phyloP scores from a whole-genome alignment of 495 filamentous ascomycete genomes.

The Rhypophila decipiens region DNA sequence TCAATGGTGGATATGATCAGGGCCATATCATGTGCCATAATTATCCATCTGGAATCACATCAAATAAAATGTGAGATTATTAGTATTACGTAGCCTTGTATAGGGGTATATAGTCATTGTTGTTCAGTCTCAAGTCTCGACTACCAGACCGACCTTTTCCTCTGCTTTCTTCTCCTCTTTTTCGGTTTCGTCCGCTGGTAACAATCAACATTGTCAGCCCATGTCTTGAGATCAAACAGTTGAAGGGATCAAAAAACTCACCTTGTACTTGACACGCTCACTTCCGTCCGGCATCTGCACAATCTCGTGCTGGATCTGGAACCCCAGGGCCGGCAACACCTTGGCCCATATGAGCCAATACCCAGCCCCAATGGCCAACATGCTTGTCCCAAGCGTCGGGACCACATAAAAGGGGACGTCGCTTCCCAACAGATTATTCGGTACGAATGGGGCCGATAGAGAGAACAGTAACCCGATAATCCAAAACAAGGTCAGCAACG shows the following conservation, averaged over 20 bases:
- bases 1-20: too few species aligned
- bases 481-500: slow-evolving; percentile 39
- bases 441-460: slow-evolving; percentile 37
- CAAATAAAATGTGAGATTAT: too few species aligned
- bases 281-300: slow-evolving; percentile 34
- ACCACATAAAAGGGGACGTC: slow-evolving; percentile 36
- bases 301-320: slow-evolving; percentile 33
- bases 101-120: too few species aligned
- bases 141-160: slow-evolving; percentile 20
- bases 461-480: slow-evolving; percentile 36
- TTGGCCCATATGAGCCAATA: slow-evolving; percentile 44
- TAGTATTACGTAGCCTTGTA: too few species aligned
- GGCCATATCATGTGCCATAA: too few species aligned
- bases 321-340: slow-evolving; percentile 35
- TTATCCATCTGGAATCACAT: too few species aligned
- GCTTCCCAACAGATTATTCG: slow-evolving; percentile 28
- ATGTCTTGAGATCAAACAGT: not conserved
- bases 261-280: slow-evolving; percentile 33
- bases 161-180: slow-evolving; percentile 12
- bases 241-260: slow-evolving; percentile 6
- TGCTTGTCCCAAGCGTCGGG: slow-evolving; percentile 37
- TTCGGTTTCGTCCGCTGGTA: slow-evolving; percentile 24
- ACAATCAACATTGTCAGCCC: not conserved
- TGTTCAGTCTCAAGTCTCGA: too few species aligned
- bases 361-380: slow-evolving; percentile 32